phyloP scores from a whole-genome alignment of 805 yeast species.

The Candida manassasensis region DNA sequence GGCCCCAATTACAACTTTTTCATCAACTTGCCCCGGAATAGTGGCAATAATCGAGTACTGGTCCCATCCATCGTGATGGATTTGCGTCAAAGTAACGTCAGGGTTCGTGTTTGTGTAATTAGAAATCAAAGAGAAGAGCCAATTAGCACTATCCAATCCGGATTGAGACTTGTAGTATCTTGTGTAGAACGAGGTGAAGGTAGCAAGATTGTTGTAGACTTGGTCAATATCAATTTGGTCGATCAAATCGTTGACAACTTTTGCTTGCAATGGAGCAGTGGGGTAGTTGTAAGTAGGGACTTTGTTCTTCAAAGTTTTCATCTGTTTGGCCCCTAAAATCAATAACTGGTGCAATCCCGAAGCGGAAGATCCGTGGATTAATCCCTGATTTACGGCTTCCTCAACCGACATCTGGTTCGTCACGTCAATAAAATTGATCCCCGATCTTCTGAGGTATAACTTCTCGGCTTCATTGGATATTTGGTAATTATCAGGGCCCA shows the following conservation, averaged over 20 bases:
- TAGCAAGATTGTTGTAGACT: conserved; percentile 51
- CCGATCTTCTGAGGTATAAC: conserved; percentile 32
- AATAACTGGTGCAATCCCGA: conserved; percentile 12
- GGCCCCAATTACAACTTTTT: conserved; percentile 74
- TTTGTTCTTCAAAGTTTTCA: conserved; percentile 17
- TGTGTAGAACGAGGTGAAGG: conserved; percentile 66
- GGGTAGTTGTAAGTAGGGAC: conserved; percentile 52
- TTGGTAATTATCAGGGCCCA: conserved; percentile 27
- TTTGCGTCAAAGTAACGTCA: conserved; percentile 37
- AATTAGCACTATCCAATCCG: conserved; percentile 68
- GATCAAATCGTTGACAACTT: conserved; percentile 39
- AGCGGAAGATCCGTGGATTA: conserved; percentile 7
- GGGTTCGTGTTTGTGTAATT: conserved; percentile 26
- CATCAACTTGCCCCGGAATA: conserved; percentile 47
- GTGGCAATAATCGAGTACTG: conserved; percentile 73
- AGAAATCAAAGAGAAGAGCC: conserved; percentile 55
- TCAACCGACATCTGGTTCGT: conserved; percentile 44
- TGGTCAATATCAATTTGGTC: conserved; percentile 40
- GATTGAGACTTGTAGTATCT: conserved; percentile 69
- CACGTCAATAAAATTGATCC: conserved; percentile 59
- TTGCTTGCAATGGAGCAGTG: conserved; percentile 24
- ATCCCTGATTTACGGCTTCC: conserved; percentile 27
- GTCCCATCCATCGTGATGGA: conserved; percentile 66
- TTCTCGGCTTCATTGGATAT: conserved; percentile 36
- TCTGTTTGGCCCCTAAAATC: conserved; percentile 23